Conservation (phyloP, 176 grass and related monocot species). For the Cocos nucifera region DNA sequence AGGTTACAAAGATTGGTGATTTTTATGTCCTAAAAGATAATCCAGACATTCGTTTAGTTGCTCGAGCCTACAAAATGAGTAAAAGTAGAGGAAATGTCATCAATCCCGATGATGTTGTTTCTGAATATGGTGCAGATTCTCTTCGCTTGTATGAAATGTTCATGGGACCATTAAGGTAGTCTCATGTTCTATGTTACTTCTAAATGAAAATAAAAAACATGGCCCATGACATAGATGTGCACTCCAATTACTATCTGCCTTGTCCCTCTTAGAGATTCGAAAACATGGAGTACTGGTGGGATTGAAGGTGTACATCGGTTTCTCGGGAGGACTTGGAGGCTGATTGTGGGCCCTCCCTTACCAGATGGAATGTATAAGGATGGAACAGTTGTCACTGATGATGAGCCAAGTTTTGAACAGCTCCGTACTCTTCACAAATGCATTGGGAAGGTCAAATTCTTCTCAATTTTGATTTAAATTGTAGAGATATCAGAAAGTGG, state of each 20-base stretch:
- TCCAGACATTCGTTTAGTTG: conserved; percentile 56
- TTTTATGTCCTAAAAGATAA: conserved; percentile 83
- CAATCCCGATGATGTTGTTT: conserved; percentile 97
- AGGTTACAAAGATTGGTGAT: conserved; percentile 86
- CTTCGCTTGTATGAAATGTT: conserved; percentile 99
- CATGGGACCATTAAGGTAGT: conserved; percentile 82
- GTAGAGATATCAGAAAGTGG: no score
- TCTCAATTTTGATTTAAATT: not conserved
- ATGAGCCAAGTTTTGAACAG: conserved; percentile 65
- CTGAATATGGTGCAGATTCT: conserved; percentile 92
- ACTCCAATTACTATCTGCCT: not conserved
- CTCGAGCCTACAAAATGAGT: conserved; percentile 93
- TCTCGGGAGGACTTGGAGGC: conserved; percentile 90
- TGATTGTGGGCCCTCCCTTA: conserved; percentile 63
- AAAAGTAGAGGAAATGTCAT: conserved; percentile 98
- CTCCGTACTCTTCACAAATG: conserved; percentile 83
- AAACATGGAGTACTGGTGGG: conserved; percentile 91
- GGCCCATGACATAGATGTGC: not conserved
- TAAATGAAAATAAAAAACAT: not conserved
- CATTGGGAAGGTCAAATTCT: conserved; percentile 55
- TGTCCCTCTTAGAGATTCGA: conserved; percentile 51
- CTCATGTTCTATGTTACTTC: not conserved
- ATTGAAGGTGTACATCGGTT: conserved; percentile 95
- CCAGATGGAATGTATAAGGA: conserved; percentile 64
- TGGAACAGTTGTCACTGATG: conserved; percentile 41